A percentile compares a stretch with the other conserved stretches of the same genome.
phyloP scores from a whole-genome alignment of 2,329 filamentous ascomycete species.

The Exophiala xenobiotica region DNA sequence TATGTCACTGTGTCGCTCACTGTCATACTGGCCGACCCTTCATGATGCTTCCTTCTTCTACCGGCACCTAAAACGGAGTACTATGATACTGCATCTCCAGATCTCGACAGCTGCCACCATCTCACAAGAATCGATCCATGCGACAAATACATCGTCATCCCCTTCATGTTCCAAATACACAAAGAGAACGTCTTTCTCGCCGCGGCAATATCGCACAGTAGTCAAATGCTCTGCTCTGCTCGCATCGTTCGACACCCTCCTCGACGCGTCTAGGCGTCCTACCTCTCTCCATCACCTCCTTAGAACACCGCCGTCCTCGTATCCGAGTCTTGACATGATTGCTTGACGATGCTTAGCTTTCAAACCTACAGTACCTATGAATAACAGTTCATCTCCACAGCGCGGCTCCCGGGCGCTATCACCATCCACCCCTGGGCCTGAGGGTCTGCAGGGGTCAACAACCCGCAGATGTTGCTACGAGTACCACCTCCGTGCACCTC shows the following conservation, averaged over 20 bases:
- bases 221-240: neutral
- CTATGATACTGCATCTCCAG: too few relatives aligned
- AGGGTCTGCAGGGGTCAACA: too few relatives aligned
- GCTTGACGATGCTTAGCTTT: neutral
- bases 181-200: neutral
- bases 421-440: neutral
- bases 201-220: neutral
- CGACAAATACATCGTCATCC: too few relatives aligned
- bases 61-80: too few relatives aligned
- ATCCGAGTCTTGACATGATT: neutral
- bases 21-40: neutral
- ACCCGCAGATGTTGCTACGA: neutral
- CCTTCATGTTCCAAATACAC: neutral
- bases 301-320: neutral
- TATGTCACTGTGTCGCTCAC: neutral
- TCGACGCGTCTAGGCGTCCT: neutral
- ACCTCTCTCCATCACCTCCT: neutral
- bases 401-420: neutral
- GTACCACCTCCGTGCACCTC: neutral
- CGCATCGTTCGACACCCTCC: too few relatives aligned
- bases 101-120: neutral
- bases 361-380: neutral
- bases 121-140: neutral
- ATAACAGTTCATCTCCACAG: neutral
- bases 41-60: neutral